A percentile compares a stretch with the other conserved stretches of the same genome.
Evolutionary conservation across 164 flowering plant genomes (phyloP).

Genomic region (Taxillus chinensis): DNA sequence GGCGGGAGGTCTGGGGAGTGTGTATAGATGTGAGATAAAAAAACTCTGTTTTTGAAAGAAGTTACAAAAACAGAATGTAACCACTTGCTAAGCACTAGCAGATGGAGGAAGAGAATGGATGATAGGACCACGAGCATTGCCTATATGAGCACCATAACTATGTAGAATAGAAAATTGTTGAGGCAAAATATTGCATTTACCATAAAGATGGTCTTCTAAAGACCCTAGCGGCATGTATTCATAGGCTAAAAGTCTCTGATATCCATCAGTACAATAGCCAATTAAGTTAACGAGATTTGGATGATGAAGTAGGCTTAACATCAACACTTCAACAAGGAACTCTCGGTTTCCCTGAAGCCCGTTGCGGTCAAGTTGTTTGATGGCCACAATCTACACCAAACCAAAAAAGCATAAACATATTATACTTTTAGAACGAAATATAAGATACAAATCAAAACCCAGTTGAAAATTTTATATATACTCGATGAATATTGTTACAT

Average conservation of each 20-base stretch:
- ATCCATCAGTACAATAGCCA: conserved; percentile 61
- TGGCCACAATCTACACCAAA: conserved; percentile 38
- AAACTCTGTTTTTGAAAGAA: too few relatives aligned
- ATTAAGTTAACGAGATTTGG: conserved; percentile 49
- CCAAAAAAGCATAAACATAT: not conserved
- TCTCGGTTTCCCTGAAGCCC: conserved; percentile 59
- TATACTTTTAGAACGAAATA: too few relatives aligned
- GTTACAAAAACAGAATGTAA: not conserved
- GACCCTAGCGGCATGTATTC: conserved; percentile 55
- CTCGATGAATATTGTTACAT: too few relatives aligned
- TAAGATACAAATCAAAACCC: too few relatives aligned
- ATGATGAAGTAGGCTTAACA: conserved; percentile 49
- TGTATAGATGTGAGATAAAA: not conserved
- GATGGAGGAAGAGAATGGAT: too few relatives aligned
- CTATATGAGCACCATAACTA: too few relatives aligned
- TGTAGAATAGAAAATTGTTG: too few relatives aligned
- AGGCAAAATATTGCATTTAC: conserved; percentile 14
- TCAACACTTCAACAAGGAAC: conserved; percentile 52
- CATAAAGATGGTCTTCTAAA: conserved; percentile 52
- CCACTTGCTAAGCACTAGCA: too few relatives aligned
- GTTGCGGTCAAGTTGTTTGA: conserved; percentile 55
- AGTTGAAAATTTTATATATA: too few relatives aligned
- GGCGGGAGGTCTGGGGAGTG: conserved; percentile 37
- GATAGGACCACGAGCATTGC: too few relatives aligned
- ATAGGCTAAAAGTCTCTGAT: conserved; percentile 53